Conservation (phyloP, 116 monocot genomes). For the Posidonia oceanica region DNA sequence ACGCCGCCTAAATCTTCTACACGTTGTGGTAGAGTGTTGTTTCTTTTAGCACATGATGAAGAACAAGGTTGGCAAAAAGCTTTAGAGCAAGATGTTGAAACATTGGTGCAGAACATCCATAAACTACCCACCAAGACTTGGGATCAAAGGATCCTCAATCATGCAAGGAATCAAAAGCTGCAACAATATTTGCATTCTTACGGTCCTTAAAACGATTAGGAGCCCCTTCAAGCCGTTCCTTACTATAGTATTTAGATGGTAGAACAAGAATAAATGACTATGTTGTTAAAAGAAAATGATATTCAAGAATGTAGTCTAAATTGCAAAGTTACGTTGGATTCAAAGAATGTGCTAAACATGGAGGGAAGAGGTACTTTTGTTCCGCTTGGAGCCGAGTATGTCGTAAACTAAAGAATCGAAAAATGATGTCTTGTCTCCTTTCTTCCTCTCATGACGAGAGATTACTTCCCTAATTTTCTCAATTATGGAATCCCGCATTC, state of each 20-base stretch:
- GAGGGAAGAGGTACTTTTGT: constrained; percentile 9
- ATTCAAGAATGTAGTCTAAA: no score
- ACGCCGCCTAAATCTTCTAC: neutral
- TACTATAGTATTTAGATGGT: no score
- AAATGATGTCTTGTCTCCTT: neutral
- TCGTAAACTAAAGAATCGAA: constrained; percentile 6
- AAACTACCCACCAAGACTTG: neutral
- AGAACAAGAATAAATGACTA: no score
- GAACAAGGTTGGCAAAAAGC: neutral
- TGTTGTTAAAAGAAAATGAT: no score
- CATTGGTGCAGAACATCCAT: neutral
- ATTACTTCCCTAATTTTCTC: constrained; percentile 11
- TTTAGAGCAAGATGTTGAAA: neutral
- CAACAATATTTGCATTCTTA: neutral
- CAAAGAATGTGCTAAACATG: no score
- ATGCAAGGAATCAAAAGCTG: neutral
- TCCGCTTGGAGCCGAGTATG: constrained; percentile 1
- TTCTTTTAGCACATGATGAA: neutral
- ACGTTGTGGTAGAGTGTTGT: neutral
- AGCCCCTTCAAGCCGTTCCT: no score
- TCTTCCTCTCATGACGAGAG: constrained; percentile 11
- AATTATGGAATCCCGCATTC: constrained; percentile 22
- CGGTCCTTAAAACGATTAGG: no score
- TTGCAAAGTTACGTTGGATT: no score
- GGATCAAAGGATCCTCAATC: neutral